Percentiles rank a stretch among this genome's conserved stretches.
Conservation (phyloP, 768 basidiomycete species). For the Paxillus ammoniavirescens region DNA sequence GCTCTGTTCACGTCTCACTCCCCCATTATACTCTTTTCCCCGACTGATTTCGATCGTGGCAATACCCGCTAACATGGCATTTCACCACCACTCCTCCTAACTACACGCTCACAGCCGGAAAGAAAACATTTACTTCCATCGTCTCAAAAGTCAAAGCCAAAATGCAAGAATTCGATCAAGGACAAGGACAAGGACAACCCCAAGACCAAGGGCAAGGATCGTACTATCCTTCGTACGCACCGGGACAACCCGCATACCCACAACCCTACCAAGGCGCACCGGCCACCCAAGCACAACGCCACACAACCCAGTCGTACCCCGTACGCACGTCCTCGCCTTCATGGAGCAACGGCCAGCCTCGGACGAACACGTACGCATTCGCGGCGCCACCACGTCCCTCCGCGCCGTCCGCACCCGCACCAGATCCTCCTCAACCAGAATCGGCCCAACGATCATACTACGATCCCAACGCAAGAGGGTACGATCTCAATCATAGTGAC, state of each 20-base stretch:
- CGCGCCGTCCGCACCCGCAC: too few relatives aligned
- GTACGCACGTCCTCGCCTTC: conserved; percentile 2
- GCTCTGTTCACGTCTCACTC: not conserved
- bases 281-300: not conserved
- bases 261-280: conserved; percentile 5
- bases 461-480: conserved; percentile 33
- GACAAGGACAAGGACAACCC: conserved; percentile 17
- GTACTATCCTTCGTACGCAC: not conserved
- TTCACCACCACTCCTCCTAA: not conserved
- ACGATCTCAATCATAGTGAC: conserved; percentile 26
- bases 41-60: too few relatives aligned
- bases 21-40: not conserved
- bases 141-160: conserved; percentile 81
- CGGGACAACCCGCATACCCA: conserved; percentile 2
- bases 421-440: conserved; percentile 1
- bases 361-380: conserved; percentile 9
- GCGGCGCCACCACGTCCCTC: not conserved
- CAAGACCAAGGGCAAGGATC: conserved; percentile 1
- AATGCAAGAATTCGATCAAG: conserved; percentile 76
- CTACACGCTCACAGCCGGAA: conserved; percentile 51
- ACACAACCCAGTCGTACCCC: conserved; percentile 5
- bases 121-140: conserved; percentile 71
- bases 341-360: conserved; percentile 11
- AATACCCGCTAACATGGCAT: too few relatives aligned
- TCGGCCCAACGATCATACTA: conserved; percentile 32